phyloP scores from a whole-genome alignment of 2,329 filamentous ascomycete species.

The Alternaria hordeiaustralica region DNA sequence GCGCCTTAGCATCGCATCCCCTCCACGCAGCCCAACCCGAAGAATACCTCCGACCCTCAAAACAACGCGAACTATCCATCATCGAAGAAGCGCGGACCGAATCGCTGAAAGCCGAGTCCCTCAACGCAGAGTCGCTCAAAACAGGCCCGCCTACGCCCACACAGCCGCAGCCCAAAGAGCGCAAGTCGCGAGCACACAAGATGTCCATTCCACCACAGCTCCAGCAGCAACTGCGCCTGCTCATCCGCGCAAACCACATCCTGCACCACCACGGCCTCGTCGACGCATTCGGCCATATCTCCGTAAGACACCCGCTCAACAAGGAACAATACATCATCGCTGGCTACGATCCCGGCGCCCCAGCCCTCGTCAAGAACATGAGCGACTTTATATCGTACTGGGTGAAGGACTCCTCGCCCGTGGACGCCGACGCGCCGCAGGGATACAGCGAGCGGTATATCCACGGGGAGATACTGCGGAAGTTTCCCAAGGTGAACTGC shows the following conservation, averaged over 20 bases:
- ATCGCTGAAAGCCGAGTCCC: neutral
- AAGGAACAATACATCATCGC: conserved; percentile 58
- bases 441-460: conserved; percentile 54
- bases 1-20: neutral
- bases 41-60: neutral
- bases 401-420: conserved; percentile 51
- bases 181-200: neutral
- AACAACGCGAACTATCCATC: neutral
- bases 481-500: conserved; percentile 47
- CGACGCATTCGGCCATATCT: conserved; percentile 63
- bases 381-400: conserved; percentile 58
- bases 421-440: conserved; percentile 48
- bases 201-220: conserved; percentile 20
- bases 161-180: neutral
- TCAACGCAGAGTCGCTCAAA: neutral
- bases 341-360: conserved; percentile 51
- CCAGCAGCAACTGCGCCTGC: conserved; percentile 25
- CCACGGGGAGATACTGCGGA: conserved; percentile 50
- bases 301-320: conserved; percentile 56
- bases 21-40: neutral
- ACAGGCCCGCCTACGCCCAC: neutral
- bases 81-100: neutral
- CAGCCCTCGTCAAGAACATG: conserved; percentile 54
- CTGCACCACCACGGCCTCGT: conserved; percentile 58
- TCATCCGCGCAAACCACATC: conserved; percentile 53